phyloP scores from a whole-genome alignment of 352 stramenopile genomes.

The Phytophthora cactorum region DNA sequence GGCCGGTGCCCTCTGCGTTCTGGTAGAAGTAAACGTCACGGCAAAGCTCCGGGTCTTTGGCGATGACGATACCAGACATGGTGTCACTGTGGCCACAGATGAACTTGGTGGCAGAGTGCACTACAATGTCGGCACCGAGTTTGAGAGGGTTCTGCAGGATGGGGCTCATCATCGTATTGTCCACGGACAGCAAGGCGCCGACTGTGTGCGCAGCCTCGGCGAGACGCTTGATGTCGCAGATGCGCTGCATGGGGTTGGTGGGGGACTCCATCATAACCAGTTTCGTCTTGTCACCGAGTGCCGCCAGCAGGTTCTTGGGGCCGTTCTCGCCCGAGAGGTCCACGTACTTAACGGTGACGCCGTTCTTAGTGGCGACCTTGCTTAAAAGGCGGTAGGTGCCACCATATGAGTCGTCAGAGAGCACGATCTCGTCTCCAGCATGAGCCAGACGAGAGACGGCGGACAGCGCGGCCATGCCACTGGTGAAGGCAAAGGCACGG shows the following conservation, averaged over 20 bases:
- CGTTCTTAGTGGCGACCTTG: conserved; percentile 88
- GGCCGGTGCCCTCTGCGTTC: conserved; percentile 89
- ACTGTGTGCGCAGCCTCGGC: conserved; percentile 82
- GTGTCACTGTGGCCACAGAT: conserved; percentile 97
- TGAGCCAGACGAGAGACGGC: conserved; percentile 92
- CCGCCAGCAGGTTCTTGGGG: conserved; percentile 64
- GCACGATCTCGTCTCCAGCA: conserved; percentile 92
- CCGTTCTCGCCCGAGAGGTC: conserved; percentile 79
- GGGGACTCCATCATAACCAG: conserved; percentile 98
- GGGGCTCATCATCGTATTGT: conserved; percentile 98
- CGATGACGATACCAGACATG: conserved; percentile 93
- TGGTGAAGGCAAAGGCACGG: conserved; percentile 91
- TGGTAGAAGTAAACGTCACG: conserved; percentile 91
- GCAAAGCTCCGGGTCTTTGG: conserved; percentile 81
- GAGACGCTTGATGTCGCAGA: conserved; percentile 93
- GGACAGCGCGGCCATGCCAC: conserved; percentile 96
- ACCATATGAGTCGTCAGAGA: conserved; percentile 97
- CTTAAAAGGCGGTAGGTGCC: conserved; percentile 94
- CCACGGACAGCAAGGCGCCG: conserved; percentile 88
- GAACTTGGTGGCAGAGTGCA: conserved; percentile 99
- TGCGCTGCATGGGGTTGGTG: conserved; percentile 96
- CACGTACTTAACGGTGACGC: conserved; percentile 82
- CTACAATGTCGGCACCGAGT: conserved; percentile 95
- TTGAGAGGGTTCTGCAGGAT: conserved; percentile 94
- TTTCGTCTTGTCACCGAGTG: conserved; percentile 82